Conservation (phyloP, 2,329 filamentous ascomycete genomes). For the Cladorrhinum sp. region DNA sequence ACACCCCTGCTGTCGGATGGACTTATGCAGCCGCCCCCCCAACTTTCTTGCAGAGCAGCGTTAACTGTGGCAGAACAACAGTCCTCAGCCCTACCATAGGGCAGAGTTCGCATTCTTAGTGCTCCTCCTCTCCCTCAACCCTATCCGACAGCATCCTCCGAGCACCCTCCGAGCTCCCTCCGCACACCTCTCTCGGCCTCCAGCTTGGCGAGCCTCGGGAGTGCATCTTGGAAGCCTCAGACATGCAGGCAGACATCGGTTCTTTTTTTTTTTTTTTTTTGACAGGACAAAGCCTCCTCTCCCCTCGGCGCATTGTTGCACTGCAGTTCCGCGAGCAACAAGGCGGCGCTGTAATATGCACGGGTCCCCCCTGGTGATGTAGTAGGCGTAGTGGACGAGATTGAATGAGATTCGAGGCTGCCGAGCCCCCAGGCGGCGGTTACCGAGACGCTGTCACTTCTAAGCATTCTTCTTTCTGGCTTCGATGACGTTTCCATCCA, state of each 20-base stretch:
- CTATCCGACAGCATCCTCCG: neutral
- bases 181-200: neutral
- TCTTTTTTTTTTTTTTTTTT: neutral
- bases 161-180: neutral
- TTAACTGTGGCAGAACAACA: neutral
- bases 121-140: neutral
- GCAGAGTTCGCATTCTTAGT: neutral
- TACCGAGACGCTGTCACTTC: constrained; percentile 3
- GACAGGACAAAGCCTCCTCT: neutral
- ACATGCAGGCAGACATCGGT: neutral
- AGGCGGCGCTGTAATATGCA: neutral
- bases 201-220: neutral
- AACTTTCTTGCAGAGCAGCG: neutral
- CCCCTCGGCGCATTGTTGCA: neutral
- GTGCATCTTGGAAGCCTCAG: neutral
- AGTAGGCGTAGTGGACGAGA: neutral
- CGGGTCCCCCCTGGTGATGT: neutral
- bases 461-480: neutral
- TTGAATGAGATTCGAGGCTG: neutral
- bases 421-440: neutral
- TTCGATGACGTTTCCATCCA: constrained; percentile 4
- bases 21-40: constrained; percentile 2
- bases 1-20: neutral
- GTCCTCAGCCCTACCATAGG: constrained; percentile 20
- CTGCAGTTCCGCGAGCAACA: neutral